A percentile compares a stretch with the other conserved stretches of the same genome.
These are phyloP conservation scores for Sporobolus alterniflorus DNA, from an alignment of 202 grass and related monocot genomes.

Conservation along the genomic window DNA sequence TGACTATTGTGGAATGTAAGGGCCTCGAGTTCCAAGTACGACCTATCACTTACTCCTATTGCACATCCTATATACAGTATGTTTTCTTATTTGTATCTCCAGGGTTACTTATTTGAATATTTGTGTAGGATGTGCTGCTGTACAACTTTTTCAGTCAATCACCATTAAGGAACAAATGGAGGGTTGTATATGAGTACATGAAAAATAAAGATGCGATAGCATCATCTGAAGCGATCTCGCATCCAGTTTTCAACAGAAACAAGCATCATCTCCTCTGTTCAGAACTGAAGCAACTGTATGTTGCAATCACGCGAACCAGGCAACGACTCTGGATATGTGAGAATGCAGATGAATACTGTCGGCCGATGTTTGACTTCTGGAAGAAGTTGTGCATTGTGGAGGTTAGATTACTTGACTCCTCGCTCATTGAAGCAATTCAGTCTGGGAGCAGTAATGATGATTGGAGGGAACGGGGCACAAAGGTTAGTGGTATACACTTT, in stretches of 20 bases:
- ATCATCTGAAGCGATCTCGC: slow-evolving; percentile 44
- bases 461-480: slow-evolving; percentile 72
- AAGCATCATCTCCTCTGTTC: slow-evolving; percentile 82
- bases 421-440: slow-evolving; percentile 68
- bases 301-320: slow-evolving; percentile 82
- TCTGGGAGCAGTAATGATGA: slow-evolving; percentile 72
- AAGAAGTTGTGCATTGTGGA: slow-evolving; percentile 84
- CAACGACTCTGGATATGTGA: slow-evolving; percentile 97
- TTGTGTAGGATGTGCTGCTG: slow-evolving; percentile 76
- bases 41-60: not conserved
- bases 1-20: slow-evolving; percentile 94
- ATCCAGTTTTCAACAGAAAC: slow-evolving; percentile 61
- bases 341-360: slow-evolving; percentile 66
- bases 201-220: slow-evolving; percentile 44
- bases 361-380: slow-evolving; percentile 90
- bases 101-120: not conserved
- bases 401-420: slow-evolving; percentile 68
- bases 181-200: slow-evolving; percentile 83
- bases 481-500: slow-evolving; percentile 53
- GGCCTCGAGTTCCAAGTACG: slow-evolving; percentile 93
- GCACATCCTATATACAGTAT: not conserved
- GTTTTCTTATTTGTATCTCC: not conserved
- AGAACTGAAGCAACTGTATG: slow-evolving; percentile 97
- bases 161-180: slow-evolving; percentile 77
- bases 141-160: slow-evolving; percentile 89